Conservation (phyloP, 2,329 filamentous ascomycete genomes). For the Penicillium oxalicum region DNA sequence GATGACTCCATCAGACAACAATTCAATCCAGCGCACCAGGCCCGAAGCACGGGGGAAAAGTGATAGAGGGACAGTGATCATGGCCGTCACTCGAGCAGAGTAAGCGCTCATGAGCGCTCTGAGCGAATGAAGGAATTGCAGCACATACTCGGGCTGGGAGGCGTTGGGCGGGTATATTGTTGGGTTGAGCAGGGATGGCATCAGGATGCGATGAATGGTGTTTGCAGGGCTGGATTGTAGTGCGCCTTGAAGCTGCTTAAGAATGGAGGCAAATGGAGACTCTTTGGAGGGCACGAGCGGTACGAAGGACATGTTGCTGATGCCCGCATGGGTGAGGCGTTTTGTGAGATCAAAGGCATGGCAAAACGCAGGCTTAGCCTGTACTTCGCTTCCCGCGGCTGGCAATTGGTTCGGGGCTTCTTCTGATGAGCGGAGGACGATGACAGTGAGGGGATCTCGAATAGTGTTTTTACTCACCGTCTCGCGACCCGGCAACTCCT, state of each 20-base stretch:
- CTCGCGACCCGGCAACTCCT: slow-evolving; percentile 51
- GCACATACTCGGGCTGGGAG: slow-evolving; percentile 63
- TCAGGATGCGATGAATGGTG: slow-evolving; percentile 69
- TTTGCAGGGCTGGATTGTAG: slow-evolving; percentile 54
- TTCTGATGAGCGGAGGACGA: slow-evolving; percentile 14
- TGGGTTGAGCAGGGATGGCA: slow-evolving; percentile 85
- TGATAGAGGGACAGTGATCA: slow-evolving; percentile 72
- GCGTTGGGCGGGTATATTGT: slow-evolving; percentile 67
- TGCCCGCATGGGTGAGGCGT: slow-evolving; percentile 53
- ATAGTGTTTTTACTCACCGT: slow-evolving; percentile 41
- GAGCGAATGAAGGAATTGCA: slow-evolving; percentile 76
- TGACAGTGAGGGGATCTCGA: neutral
- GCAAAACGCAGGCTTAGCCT: slow-evolving; percentile 51
- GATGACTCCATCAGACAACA: slow-evolving; percentile 76
- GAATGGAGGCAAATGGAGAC: slow-evolving; percentile 59
- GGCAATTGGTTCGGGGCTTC: slow-evolving; percentile 22
- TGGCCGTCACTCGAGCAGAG: slow-evolving; percentile 58
- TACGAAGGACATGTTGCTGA: slow-evolving; percentile 50
- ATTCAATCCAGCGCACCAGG: slow-evolving; percentile 77
- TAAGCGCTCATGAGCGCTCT: slow-evolving; percentile 67
- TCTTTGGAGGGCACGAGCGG: slow-evolving; percentile 37
- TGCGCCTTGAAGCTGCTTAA: slow-evolving; percentile 53
- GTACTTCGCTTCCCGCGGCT: slow-evolving; percentile 38
- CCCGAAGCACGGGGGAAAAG: slow-evolving; percentile 72
- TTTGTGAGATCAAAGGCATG: slow-evolving; percentile 68